phyloP scores from a whole-genome alignment of 306 rosid species.

The Arachis stenosperma region DNA sequence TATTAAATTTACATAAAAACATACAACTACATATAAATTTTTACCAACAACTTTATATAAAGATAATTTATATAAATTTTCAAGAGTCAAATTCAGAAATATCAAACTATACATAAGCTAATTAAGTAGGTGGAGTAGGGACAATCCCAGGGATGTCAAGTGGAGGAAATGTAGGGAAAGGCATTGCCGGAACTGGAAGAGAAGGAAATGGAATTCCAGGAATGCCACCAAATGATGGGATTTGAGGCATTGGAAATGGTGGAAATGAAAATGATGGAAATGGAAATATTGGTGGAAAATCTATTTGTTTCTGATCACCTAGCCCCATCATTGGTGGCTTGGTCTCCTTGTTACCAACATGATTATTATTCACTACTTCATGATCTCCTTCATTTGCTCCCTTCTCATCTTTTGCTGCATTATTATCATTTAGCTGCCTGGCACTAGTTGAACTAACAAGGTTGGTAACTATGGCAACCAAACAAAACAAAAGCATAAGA shows the following conservation, averaged over 20 bases:
- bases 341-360: neutral
- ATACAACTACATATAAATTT: too few species aligned
- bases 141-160: conserved; percentile 2
- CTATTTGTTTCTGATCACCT: neutral
- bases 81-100: too few species aligned
- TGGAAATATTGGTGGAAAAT: neutral
- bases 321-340: neutral
- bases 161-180: conserved; percentile 28
- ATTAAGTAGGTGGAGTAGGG: neutral
- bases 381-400: neutral
- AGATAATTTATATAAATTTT: too few species aligned
- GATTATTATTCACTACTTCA: neutral
- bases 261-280: conserved; percentile 30
- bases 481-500: conserved; percentile 30
- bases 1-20: too few species aligned
- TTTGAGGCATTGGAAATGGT: conserved; percentile 18
- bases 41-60: too few species aligned
- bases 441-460: conserved; percentile 21
- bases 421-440: neutral
- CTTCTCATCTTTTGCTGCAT: neutral
- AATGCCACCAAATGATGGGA: neutral
- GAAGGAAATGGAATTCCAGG: conserved; percentile 9
- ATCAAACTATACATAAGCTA: too few species aligned
- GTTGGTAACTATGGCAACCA: conserved; percentile 20
- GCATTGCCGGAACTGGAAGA: conserved; percentile 21